These are phyloP conservation scores for Clavispora phyllophila DNA, from an alignment of 805 yeast genomes.

Conservation along the genomic window DNA sequence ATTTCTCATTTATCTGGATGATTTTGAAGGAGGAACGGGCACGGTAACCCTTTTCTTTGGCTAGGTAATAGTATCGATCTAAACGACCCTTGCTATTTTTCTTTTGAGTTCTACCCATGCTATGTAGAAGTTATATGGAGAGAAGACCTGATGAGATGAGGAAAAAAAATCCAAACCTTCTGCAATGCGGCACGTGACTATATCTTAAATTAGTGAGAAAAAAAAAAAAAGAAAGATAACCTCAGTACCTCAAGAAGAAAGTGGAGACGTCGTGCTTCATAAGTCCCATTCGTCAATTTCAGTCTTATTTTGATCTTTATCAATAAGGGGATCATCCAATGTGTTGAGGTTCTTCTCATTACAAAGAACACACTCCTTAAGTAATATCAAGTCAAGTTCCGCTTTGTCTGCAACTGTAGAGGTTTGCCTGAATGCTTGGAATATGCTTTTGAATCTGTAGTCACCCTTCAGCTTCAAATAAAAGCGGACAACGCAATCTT, in stretches of 20 bases:
- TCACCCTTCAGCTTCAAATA: conserved; percentile 59
- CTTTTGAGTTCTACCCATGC: conserved; percentile 89
- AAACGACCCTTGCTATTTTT: conserved; percentile 98
- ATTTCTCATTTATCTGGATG: conserved; percentile 92
- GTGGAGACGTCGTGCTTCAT: conserved; percentile 4
- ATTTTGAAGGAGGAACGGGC: conserved; percentile 97
- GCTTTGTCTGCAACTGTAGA: conserved; percentile 33
- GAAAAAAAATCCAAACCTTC: conserved; percentile 3
- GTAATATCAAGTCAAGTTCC: conserved; percentile 56
- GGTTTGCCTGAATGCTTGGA: conserved; percentile 48
- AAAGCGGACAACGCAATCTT: conserved; percentile 71
- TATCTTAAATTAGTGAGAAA: conserved; percentile 6
- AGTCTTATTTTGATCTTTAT: conserved; percentile 24
- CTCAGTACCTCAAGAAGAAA: not conserved
- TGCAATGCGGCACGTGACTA: not conserved
- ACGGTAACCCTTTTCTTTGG: conserved; percentile 96
- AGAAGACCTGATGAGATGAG: conserved; percentile 5
- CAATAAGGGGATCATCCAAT: conserved; percentile 60
- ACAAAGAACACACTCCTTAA: conserved; percentile 69
- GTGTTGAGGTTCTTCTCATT: conserved; percentile 66
- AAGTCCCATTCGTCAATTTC: conserved; percentile 11
- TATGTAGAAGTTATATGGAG: conserved; percentile 1
- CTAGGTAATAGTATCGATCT: conserved; percentile 92
- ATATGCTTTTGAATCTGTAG: conserved; percentile 57
- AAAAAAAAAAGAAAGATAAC: not conserved